Evolutionary conservation across 2,329 filamentous ascomycete species (phyloP), one percentile per base, ranked within the genome.

Genomic region (Neobulgaria alba): DNA sequence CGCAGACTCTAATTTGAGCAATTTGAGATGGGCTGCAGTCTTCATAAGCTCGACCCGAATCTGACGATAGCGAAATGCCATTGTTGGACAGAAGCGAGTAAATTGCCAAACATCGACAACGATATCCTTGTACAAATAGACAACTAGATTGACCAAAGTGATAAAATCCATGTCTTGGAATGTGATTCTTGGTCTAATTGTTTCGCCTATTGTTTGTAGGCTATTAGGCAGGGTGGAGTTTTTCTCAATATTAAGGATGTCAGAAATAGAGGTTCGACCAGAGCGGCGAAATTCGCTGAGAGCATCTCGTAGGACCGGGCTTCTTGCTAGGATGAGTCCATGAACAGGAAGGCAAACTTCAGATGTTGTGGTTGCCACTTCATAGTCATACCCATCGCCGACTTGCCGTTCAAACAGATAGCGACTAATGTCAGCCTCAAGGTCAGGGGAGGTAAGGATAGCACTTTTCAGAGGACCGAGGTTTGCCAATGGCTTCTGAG

Each of bases 71-170:
- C 84, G 73, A 52, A 75, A 73, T 0, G 85, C 81, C 57, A 82
- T 67, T 9, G 75, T 65, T 2, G 79, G 75, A 15, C 77, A 73
- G 41, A 56, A 47, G 5, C 73, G 76, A 3, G 81, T 81, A 47
- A 83, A 80, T 50, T 89, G 85, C 92, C 92, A 96, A 14, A 89
- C 83, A 44, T 92, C 86, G 21, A 95, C 71, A 12, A 89, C 66
- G 3, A 68, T 70, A 57, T 96, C 92, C 4, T 79, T 81, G 59
- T 96, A 96, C 5, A 82, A 58, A 54, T 86, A 95, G 8, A 90
- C 67, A 1, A 83, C 75, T 8, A 96, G 53, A 52, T 95, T 90
- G 42, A 95, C 66, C 5, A 95, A 57, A 1, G 86, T 82, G 23
- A 93, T 68, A 29, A 92, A 71, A 57, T 95, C 88, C 10, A 90